These are phyloP conservation scores for Cladophialophora carrionii DNA, from an alignment of 2,329 filamentous ascomycete genomes.

Conservation along the genomic window DNA sequence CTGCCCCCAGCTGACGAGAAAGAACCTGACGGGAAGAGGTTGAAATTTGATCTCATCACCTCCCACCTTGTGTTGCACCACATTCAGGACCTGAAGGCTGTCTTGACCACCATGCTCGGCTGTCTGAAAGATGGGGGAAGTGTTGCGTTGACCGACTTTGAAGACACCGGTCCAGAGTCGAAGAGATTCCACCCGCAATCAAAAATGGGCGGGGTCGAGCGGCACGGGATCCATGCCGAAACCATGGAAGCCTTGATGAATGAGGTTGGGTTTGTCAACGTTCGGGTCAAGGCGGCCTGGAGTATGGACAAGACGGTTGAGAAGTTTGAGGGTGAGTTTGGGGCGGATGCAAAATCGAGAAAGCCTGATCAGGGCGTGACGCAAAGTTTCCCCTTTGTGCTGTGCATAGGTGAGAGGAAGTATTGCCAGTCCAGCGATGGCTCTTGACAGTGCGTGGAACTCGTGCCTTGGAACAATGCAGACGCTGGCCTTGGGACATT, in stretches of 20 bases:
- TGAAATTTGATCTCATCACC: constrained; percentile 57
- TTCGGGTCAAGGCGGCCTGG: constrained; percentile 55
- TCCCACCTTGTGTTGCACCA: constrained; percentile 62
- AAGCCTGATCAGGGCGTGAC: constrained; percentile 40
- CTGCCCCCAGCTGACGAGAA: constrained; percentile 45
- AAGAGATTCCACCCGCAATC: constrained; percentile 56
- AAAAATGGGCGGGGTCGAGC: constrained; percentile 59
- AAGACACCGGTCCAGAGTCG: constrained; percentile 59
- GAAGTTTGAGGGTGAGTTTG: constrained; percentile 48
- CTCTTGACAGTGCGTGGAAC: not conserved
- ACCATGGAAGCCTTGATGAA: constrained; percentile 51
- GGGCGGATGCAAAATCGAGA: constrained; percentile 8
- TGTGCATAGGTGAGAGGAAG: constrained; percentile 44
- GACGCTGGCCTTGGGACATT: not conserved
- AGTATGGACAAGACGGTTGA: constrained; percentile 57
- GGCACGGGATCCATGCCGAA: constrained; percentile 55
- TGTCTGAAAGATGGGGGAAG: constrained; percentile 54
- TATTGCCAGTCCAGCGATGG: constrained; percentile 21
- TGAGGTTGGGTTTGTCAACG: constrained; percentile 55
- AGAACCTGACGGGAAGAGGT: constrained; percentile 39
- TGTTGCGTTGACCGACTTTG: constrained; percentile 61
- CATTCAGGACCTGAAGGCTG: constrained; percentile 50
- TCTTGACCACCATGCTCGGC: constrained; percentile 53
- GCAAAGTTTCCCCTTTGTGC: constrained; percentile 50
- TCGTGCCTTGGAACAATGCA: not conserved